phyloP scores from a whole-genome alignment of 108 stramenopile genomes.

The Cyclotella cryptica region DNA sequence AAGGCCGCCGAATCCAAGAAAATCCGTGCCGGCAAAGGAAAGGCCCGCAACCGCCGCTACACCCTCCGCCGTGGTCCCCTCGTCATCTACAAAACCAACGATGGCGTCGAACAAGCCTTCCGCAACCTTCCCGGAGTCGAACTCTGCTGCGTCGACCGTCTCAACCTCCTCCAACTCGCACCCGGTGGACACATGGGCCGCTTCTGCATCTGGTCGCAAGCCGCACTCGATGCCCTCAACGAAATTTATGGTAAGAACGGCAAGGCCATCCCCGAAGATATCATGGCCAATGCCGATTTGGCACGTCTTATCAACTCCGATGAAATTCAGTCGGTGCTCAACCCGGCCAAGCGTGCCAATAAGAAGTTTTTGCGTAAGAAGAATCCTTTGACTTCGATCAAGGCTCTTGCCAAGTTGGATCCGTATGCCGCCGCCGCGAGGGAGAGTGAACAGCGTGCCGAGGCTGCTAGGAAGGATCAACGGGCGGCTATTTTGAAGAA shows the following conservation, averaged over 20 bases:
- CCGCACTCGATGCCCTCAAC: slow-evolving; percentile 96
- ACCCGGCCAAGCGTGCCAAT: slow-evolving; percentile 84
- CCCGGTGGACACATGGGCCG: slow-evolving; percentile 99
- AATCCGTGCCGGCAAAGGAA: slow-evolving; percentile 98
- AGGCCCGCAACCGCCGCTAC: slow-evolving; percentile 98
- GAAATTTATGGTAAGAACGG: slow-evolving; percentile 91
- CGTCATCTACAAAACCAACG: slow-evolving; percentile 93
- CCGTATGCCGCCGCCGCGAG: slow-evolving; percentile 92
- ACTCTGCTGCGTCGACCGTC: slow-evolving; percentile 92
- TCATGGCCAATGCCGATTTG: slow-evolving; percentile 98
- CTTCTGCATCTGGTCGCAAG: slow-evolving; percentile 97
- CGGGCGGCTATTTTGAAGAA: slow-evolving; percentile 64
- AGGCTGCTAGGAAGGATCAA: slow-evolving; percentile 69
- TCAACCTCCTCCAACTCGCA: slow-evolving; percentile 98
- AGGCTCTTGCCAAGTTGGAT: slow-evolving; percentile 91
- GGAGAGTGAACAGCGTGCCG: slow-evolving; percentile 72
- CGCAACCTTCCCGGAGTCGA: slow-evolving; percentile 98
- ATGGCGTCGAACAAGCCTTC: slow-evolving; percentile 94
- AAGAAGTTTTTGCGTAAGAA: slow-evolving; percentile 87
- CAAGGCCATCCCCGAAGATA: slow-evolving; percentile 87
- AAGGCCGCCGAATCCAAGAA: slow-evolving; percentile 96
- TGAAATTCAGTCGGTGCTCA: slow-evolving; percentile 96
- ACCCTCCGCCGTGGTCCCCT: slow-evolving; percentile 97
- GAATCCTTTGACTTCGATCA: slow-evolving; percentile 92
- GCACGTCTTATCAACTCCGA: slow-evolving; percentile 98